phyloP scores from a whole-genome alignment of 768 basidiomycete genomes.

The Mycena alexandri region DNA sequence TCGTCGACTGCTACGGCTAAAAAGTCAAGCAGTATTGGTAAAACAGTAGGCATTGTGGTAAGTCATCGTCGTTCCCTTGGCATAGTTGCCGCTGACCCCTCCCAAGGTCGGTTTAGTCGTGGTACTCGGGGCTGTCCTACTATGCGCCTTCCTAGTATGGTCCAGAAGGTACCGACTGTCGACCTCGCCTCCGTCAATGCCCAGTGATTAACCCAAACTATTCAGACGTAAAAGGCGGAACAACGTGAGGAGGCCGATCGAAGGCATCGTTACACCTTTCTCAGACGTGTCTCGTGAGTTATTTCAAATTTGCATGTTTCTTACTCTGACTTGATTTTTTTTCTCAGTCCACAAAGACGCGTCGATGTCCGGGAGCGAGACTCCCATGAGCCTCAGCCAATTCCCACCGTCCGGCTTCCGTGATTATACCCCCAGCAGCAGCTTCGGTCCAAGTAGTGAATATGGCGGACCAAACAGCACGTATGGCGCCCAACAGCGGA shows the following conservation, averaged over 20 bases:
- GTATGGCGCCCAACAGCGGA: not conserved
- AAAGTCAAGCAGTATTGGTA: slow-evolving; percentile 1
- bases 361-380: slow-evolving; percentile 7
- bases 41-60: slow-evolving; percentile 35
- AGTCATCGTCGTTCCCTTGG: not conserved
- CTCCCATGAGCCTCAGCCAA: slow-evolving; percentile 23
- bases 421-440: not conserved
- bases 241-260: slow-evolving; percentile 10
- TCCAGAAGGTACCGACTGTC: slow-evolving; percentile 16
- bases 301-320: not conserved
- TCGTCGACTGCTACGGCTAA: not conserved
- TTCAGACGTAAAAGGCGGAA: slow-evolving; percentile 17
- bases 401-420: not conserved
- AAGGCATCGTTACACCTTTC: slow-evolving; percentile 30
- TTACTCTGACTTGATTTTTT: not conserved
- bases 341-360: not conserved
- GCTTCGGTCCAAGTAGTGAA: no score
- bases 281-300: slow-evolving; percentile 19
- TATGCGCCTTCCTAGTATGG: slow-evolving; percentile 17
- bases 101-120: slow-evolving; percentile 27
- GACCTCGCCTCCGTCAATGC: no score
- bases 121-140: slow-evolving; percentile 15
- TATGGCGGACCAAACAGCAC: not conserved
- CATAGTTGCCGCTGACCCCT: not conserved
- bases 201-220: not conserved